Percentiles rank a stretch among this genome's conserved stretches.
phyloP scores from a whole-genome alignment of 2,329 filamentous ascomycete genomes.

The Fusarium bactridioides region DNA sequence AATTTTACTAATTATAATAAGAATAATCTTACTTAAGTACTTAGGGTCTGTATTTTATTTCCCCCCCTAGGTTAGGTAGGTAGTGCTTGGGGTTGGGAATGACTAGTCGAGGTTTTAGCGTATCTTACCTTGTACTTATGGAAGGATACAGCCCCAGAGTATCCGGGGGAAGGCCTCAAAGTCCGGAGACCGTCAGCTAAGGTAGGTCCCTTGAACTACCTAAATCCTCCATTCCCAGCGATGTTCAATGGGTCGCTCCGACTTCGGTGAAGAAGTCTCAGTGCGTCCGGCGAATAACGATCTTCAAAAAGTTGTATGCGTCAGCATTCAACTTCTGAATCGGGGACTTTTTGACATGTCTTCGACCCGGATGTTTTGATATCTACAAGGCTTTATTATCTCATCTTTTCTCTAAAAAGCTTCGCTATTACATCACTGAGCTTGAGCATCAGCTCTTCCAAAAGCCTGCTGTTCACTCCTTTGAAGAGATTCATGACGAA shows the following conservation, averaged over 20 bases:
- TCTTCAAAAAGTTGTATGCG: conserved; percentile 23
- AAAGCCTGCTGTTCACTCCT: not conserved
- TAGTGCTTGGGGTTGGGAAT: not conserved
- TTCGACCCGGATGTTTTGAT: not conserved
- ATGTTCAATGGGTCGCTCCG: conserved; percentile 7
- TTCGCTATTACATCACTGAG: not conserved
- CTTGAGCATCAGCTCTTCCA: not conserved
- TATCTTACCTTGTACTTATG: not conserved
- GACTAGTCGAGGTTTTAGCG: not conserved
- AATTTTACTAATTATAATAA: too few species aligned
- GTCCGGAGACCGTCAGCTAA: not conserved
- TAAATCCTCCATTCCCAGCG: not conserved
- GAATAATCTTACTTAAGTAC: too few species aligned
- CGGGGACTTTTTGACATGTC: not conserved
- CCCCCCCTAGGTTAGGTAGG: not conserved
- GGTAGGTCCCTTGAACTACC: not conserved
- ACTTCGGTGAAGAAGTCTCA: conserved; percentile 23
- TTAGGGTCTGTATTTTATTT: too few species aligned
- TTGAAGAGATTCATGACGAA: not conserved
- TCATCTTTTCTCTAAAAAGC: not conserved
- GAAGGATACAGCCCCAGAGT: not conserved
- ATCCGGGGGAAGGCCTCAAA: not conserved
- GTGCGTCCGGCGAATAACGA: conserved; percentile 27
- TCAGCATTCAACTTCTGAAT: conserved; percentile 22
- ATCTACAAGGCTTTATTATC: not conserved